Conservation (phyloP, 169 alveolate genomes). For the Eimeria sp. region DNA sequence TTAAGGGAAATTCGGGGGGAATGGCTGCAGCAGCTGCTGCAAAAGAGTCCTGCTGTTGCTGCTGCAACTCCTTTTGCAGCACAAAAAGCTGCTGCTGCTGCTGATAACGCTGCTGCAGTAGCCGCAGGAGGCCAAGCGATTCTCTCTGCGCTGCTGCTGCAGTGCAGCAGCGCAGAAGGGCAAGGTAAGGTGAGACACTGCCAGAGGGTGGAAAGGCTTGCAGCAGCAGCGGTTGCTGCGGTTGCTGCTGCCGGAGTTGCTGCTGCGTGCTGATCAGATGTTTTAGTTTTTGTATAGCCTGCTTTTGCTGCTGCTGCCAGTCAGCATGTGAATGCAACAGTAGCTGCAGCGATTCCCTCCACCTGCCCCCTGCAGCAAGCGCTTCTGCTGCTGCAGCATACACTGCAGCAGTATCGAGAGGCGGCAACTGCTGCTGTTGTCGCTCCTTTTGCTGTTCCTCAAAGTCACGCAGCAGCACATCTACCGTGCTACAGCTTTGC, state of each 20-base stretch:
- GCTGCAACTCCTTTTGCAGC: conserved; percentile 47
- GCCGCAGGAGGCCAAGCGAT: conserved; percentile 69
- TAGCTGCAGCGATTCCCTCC: conserved; percentile 64
- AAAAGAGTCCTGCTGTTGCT: conserved; percentile 26
- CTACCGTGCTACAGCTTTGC: conserved; percentile 64
- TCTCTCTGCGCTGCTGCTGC: conserved; percentile 76
- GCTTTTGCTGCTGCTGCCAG: conserved; percentile 51
- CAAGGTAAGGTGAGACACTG: conserved; percentile 59
- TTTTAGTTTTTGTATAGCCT: conserved; percentile 53
- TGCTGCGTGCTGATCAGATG: conserved; percentile 50
- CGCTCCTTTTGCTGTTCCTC: conserved; percentile 58
- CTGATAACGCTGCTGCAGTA: conserved; percentile 70
- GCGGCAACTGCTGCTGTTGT: conserved; percentile 57
- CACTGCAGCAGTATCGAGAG: conserved; percentile 68
- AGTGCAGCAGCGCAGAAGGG: conserved; percentile 57
- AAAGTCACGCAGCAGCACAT: conserved; percentile 59
- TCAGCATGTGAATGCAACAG: conserved; percentile 51
- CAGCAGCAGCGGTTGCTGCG: conserved; percentile 27
- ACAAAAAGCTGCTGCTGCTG: conserved; percentile 60
- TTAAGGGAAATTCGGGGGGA: conserved; percentile 55
- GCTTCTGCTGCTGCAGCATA: conserved; percentile 72
- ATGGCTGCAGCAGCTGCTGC: conserved; percentile 37
- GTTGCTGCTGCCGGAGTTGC: conserved; percentile 14
- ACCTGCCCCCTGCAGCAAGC: conserved; percentile 66
- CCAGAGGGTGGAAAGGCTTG: conserved; percentile 44